Conservation (phyloP, 306 rosid species). For the Dryas octopetala region DNA sequence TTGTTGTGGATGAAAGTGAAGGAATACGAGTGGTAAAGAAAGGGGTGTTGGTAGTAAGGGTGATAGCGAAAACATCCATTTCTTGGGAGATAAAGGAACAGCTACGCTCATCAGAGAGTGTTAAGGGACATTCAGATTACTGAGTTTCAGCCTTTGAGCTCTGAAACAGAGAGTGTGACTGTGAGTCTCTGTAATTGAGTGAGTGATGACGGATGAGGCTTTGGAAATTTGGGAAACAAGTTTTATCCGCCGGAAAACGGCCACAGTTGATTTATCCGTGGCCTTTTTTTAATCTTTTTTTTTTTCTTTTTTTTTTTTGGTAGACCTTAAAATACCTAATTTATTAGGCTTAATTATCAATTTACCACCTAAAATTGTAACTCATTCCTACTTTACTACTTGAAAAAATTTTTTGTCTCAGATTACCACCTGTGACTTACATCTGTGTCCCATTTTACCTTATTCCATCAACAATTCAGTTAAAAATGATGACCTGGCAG, state of each 20-base stretch:
- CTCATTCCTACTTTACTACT: no score
- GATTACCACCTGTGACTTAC: no score
- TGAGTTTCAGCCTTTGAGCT: not conserved
- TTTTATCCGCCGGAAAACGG: slow-evolving; percentile 16
- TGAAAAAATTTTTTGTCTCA: no score
- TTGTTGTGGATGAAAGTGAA: slow-evolving; percentile 31
- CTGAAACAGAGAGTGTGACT: not conserved
- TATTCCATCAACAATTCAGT: no score
- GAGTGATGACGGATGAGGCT: not conserved
- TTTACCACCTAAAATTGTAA: no score
- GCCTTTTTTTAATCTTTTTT: not conserved
- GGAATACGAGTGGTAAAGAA: slow-evolving; percentile 37
- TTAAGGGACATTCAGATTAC: not conserved
- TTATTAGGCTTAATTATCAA: no score
- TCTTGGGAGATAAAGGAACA: slow-evolving; percentile 1
- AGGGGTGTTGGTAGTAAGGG: slow-evolving; percentile 24
- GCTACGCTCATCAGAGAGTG: slow-evolving; percentile 23
- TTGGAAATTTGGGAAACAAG: slow-evolving; percentile 15
- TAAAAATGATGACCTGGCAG: no score
- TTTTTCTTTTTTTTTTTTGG: no score
- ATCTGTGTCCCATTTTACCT: no score
- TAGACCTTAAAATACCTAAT: no score
- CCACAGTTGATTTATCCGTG: not conserved
- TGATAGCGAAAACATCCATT: slow-evolving; percentile 68
- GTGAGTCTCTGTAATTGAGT: not conserved